Evolutionary conservation across 352 stramenopile genomes (phyloP).

Genomic region (Stramenopiles sp.): DNA sequence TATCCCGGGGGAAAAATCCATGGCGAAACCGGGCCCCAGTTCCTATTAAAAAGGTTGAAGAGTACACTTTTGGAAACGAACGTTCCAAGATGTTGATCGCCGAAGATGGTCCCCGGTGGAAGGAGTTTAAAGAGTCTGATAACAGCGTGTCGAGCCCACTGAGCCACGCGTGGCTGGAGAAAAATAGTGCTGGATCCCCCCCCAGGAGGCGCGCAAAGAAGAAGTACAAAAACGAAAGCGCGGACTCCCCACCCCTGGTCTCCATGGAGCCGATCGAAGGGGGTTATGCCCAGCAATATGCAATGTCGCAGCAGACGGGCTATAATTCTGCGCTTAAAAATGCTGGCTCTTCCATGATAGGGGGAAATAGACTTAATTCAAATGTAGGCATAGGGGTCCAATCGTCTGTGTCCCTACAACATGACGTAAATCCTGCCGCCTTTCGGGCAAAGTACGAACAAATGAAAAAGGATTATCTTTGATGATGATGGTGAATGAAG

Average conservation of each 20-base stretch:
- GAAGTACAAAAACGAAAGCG: not conserved
- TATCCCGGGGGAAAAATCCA: not conserved
- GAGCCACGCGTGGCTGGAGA: too few relatives aligned
- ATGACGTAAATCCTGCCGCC: too few relatives aligned
- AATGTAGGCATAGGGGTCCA: too few relatives aligned
- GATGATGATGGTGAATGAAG: too few relatives aligned
- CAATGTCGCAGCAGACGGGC: not conserved
- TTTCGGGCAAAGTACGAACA: too few relatives aligned
- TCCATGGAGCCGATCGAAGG: not conserved
- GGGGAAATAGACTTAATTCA: too few relatives aligned
- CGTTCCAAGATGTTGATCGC: not conserved
- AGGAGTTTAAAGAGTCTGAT: not conserved
- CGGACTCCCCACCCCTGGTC: not conserved
- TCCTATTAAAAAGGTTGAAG: not conserved
- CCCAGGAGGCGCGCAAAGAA: not conserved
- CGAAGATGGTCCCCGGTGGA: not conserved
- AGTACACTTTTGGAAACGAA: not conserved
- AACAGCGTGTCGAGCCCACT: too few relatives aligned
- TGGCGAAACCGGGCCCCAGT: not conserved
- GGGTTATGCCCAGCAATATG: not conserved
- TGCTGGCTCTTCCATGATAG: too few relatives aligned
- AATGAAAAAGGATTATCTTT: too few relatives aligned
- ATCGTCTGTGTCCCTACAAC: too few relatives aligned
- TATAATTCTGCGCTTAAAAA: too few relatives aligned
- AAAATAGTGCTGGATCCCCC: not conserved